Base-by-base conservation (phyloP, 2,329 filamentous ascomycete genomes). In the Penicillium paneum region DNA sequence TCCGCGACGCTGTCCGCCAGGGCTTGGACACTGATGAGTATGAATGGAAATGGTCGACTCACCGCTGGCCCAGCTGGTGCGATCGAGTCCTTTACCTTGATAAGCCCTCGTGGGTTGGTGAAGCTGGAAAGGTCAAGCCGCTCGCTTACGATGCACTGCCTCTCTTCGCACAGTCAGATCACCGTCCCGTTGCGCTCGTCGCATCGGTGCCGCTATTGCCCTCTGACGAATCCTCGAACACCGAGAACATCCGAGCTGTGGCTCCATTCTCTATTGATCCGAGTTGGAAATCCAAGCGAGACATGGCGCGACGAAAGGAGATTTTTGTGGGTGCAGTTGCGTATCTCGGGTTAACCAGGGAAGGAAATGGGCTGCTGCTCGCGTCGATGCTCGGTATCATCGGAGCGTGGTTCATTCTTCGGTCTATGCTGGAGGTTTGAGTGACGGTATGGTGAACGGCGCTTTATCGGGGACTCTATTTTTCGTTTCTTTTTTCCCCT, bases 41-140 rank as follows among this genome's bases (percentile, higher is more conserved):
- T 4, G 74, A 78, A 11, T 93, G 88, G 86, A 75, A 78, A 31
- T 97, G 91, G 83, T 89, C 91, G 8, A 78, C 79, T 54, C 89
- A 95, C 70, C 86, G 94, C 42, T 95, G 90, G 81, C 92, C 94
- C 1, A 87, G 87, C 66, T 97, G 93, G 94, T 96, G 91, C 66
- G 94, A 97, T 72, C 85, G 94, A 3, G 87, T 97, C 19, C 77
- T 97, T 19, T 97, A 86, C 71, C 78, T 93, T 3, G 83, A 88
- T 48, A 74, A 81, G 21, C 84, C 82, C 19, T 71, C 72, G 21
- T 85, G 82, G 80, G 68, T 79, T 36, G 72, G 72, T 40, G 65
- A 70, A 21, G 46, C 47, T 5, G 57, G 54, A 5, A 55, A 56
- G 19, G 79, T 90, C n/a, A 72, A 76, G 24, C 78, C 84, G 3